These are phyloP conservation scores for Pythium sukuiense DNA, from an alignment of 352 stramenopile genomes.

Conservation along the genomic window DNA sequence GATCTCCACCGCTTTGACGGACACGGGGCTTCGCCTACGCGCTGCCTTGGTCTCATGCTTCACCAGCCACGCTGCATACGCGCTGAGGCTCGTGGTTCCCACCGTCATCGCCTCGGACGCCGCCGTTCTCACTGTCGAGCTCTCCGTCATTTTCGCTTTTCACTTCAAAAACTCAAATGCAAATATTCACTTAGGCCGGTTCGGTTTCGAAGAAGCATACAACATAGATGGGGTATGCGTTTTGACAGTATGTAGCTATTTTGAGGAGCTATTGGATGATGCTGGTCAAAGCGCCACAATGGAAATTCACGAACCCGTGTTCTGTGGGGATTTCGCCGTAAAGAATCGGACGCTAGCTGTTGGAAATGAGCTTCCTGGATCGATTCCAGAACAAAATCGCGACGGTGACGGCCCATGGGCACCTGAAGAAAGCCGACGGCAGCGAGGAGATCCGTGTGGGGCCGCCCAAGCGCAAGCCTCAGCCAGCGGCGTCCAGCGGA, in stretches of 20 bases:
- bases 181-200: slow-evolving; percentile 4
- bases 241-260: slow-evolving; percentile 33
- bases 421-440: slow-evolving; percentile 76
- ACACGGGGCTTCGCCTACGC: not conserved
- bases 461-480: slow-evolving; percentile 50
- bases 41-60: slow-evolving; percentile 28
- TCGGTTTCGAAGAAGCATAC: not conserved
- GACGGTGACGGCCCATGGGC: slow-evolving; percentile 75
- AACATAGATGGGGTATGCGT: not conserved
- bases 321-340: not conserved
- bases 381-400: slow-evolving; percentile 84
- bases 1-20: not conserved
- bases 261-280: slow-evolving; percentile 3
- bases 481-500: not conserved
- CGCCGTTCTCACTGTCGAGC: not conserved
- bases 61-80: slow-evolving; percentile 42
- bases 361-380: slow-evolving; percentile 77
- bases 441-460: slow-evolving; percentile 82
- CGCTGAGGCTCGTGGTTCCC: slow-evolving; percentile 16
- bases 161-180: slow-evolving; percentile 32
- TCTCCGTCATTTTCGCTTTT: not conserved
- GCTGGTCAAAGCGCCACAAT: not conserved
- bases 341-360: not conserved
- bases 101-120: not conserved
- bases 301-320: not conserved